Evolutionary conservation across 345 rosid species (phyloP).

Genomic region (Melaleuca quinquenervia): DNA sequence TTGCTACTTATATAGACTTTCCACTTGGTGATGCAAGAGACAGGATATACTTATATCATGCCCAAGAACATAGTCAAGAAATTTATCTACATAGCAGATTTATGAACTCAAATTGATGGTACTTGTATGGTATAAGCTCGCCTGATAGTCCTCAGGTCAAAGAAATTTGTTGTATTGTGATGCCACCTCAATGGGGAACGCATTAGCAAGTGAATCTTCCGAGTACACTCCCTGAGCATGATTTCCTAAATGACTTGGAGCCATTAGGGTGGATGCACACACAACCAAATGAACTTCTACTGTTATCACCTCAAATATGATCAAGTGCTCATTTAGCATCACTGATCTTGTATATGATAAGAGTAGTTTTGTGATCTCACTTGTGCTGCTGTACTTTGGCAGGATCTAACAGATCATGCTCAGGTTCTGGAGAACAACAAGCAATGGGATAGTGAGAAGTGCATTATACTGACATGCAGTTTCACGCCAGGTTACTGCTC

Average conservation of each 20-base stretch:
- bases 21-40: conserved; percentile 42
- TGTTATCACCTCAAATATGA: conserved; percentile 80
- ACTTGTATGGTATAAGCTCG: conserved; percentile 87
- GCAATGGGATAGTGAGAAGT: conserved; percentile 98
- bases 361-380: background rate
- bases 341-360: background rate
- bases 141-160: conserved; percentile 96
- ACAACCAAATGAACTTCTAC: conserved; percentile 98
- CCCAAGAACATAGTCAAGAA: conserved; percentile 95
- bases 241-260: conserved; percentile 81
- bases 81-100: conserved; percentile 92
- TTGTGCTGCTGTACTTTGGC: background rate
- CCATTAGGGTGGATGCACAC: conserved; percentile 99
- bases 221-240: conserved; percentile 87
- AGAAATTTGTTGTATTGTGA: conserved; percentile 86
- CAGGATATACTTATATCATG: conserved; percentile 92
- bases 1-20: background rate
- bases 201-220: conserved; percentile 85
- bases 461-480: conserved; percentile 93
- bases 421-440: conserved; percentile 86
- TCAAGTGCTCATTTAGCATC: background rate
- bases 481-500: conserved; percentile 99
- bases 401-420: conserved; percentile 89
- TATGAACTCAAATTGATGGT: conserved; percentile 84
- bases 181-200: conserved; percentile 91